Base-by-base conservation (phyloP, 805 yeast species). In the Wickerhamiella parazyma region DNA sequence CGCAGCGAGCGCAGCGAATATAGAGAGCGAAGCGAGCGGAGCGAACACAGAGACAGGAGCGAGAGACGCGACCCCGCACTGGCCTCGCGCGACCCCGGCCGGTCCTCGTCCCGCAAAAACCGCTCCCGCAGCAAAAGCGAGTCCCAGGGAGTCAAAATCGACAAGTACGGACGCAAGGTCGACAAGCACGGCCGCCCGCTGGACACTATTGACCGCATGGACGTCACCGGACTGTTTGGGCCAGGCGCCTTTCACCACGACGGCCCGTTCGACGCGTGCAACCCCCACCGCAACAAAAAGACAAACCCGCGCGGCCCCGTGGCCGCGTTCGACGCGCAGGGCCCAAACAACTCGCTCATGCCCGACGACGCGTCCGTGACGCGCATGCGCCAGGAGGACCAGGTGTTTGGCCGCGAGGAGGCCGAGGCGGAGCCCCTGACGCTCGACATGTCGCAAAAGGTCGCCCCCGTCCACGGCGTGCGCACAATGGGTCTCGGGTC, bases 241-340 rank as follows among this genome's bases (percentile, higher is more conserved):
- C 78, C 83, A 39, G 84, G 85, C 14, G 84, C 93, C 2, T 91
- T 91, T 71, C 98, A 91, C 62, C 97, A 91, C 62, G 98, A 91
- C 64, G 98, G 98, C 10, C 98, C 98, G 12, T 91, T 91, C 60
- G 98, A 91, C 60, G 98, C 98, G 1, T 89, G 97, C 62, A 82
- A 93, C 2, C 97, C 98, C 6, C 95, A 84, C 61, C 77, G 97
- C 60, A 91, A 91, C 63, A 82, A 80, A 64, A 65, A 64, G 44
- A 29, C 49, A 50, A 67, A 70, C 16, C 42, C 49, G 56, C 77
- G 75, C 37, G 94, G 96, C 0, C 98, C 98, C 4, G 95, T 91
- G 12, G 68, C 76, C 66, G 98, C 98, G 0, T 91, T 89, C 70
- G 95, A 96, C 0, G 82, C 72, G 6, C 94, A 89, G 63, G 96